A percentile compares a stretch with the other conserved stretches of the same genome.
Conservation (phyloP, 345 rosid species). For the Ceriops decandra region DNA sequence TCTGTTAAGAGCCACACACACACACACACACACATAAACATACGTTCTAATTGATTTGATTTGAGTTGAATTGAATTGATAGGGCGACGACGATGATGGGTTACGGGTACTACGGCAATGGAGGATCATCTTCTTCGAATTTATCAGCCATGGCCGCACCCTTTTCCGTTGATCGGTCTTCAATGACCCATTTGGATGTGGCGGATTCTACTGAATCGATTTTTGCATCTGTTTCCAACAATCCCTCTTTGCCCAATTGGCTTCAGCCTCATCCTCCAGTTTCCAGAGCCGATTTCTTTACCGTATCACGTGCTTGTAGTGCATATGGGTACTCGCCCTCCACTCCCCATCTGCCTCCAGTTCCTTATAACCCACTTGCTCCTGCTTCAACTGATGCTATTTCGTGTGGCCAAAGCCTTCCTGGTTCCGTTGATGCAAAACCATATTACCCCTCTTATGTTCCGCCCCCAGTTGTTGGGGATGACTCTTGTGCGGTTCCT, state of each 20-base stretch:
- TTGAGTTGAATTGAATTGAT: constrained; percentile 2
- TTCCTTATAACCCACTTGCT: constrained; percentile 18
- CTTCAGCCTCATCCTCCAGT: constrained; percentile 12
- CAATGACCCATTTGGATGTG: constrained; percentile 20
- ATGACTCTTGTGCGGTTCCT: constrained; percentile 11
- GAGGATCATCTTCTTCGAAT: constrained; percentile 43
- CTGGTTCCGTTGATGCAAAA: constrained; percentile 27
- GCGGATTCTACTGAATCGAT: constrained; percentile 37
- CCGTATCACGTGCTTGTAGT: constrained; percentile 13
- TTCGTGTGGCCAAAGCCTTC: constrained; percentile 21
- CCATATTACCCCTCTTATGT: constrained; percentile 38
- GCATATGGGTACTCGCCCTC: constrained; percentile 26
- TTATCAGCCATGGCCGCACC: constrained; percentile 62
- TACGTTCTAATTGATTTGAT: no score
- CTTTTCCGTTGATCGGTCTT: constrained; percentile 44
- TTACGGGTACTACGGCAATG: constrained; percentile 32
- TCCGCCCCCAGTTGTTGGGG: constrained; percentile 15
- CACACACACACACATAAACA: no score
- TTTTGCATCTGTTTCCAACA: constrained; percentile 18
- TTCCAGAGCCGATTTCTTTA: constrained; percentile 14
- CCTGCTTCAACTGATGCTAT: constrained; percentile 21
- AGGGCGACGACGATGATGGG: constrained; percentile 43
- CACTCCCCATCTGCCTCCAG: constrained; percentile 11
- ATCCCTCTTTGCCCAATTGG: constrained; percentile 30
- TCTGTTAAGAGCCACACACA: no score